Base-by-base conservation (phyloP, 108 stramenopile genomes). In the Licmophora abbreviata region DNA sequence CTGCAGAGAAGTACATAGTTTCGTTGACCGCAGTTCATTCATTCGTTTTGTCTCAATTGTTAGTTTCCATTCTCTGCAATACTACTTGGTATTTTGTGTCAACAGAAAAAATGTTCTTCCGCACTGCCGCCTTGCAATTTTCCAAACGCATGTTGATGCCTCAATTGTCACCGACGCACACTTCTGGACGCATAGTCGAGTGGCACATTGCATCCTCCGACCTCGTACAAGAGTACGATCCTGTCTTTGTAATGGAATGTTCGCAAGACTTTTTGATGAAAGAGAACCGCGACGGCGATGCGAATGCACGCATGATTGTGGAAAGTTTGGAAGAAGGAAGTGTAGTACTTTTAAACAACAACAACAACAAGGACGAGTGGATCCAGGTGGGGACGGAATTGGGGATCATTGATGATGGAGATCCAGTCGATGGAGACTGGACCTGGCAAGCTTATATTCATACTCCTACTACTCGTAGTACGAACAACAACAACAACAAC, bases 361-460 rank as follows among this genome's bases (percentile, higher is more conserved):
- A 40, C 9, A 8, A 15, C 34, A n/a, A n/a, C n/a, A n/a, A n/a
- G n/a, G 51, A 38, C 14, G 15, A 54, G 45, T 61, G 59, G 59
- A 7, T 51, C 0, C 12, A 42, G 31, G 51, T 61, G 17, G 51
- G 38, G 1, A 37, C 50, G n/a, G 21, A 29, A 10, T 6, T 61
- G 25, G 59, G 59, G 7, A 44, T 44, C 22, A 52, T 61, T 21
- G 51, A 52, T 44, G 59, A 61, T 27, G 51, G 36, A 12, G 59
- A 61, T 41, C 30, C 27, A 18, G n/a, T 28, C 4, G 50, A 61
- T 28, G 59, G 38, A 22, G 59, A 61, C 2, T 61, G 59, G 59
- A 41, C 38, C 8, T 61, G 59, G 59, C 59, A 61, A 42, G 59
- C 59, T 6, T 61, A 61, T 23, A 47, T 22, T 7, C 20, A 30